Evolutionary conservation across 495 filamentous ascomycete species (phyloP).

Genomic region (Trichocladium antarcticum): DNA sequence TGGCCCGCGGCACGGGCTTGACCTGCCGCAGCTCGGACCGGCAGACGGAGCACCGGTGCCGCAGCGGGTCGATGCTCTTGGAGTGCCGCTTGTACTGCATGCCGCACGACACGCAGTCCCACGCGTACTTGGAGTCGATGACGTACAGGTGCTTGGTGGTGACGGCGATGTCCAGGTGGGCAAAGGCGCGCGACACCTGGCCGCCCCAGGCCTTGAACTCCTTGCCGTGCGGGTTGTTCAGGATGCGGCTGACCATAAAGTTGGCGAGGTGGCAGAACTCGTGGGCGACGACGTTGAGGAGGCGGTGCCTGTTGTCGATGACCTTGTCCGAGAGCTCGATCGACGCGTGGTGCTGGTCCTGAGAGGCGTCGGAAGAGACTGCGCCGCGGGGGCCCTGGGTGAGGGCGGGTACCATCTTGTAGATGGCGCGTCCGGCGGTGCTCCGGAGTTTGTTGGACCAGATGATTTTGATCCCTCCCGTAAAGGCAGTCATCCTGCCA

Average conservation of each 20-base stretch:
- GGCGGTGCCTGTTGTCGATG: constrained; percentile 61
- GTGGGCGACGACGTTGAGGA: constrained; percentile 81
- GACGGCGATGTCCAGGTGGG: constrained; percentile 48
- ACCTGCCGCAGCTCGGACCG: constrained; percentile 58
- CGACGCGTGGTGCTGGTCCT: constrained; percentile 54
- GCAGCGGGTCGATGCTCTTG: constrained; percentile 59
- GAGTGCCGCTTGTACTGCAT: constrained; percentile 66
- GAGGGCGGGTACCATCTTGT: constrained; percentile 52
- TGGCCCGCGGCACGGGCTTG: constrained; percentile 58
- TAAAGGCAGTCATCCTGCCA: constrained; percentile 43
- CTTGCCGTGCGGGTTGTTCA: constrained; percentile 62
- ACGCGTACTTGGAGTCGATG: constrained; percentile 83
- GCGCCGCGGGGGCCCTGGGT: constrained; percentile 2
- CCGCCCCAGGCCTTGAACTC: constrained; percentile 69
- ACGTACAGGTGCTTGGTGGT: constrained; percentile 80
- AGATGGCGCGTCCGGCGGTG: constrained; percentile 80
- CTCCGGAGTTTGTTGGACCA: constrained; percentile 81
- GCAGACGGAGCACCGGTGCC: constrained; percentile 61
- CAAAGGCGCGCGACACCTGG: constrained; percentile 28
- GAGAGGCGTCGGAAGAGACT: no score
- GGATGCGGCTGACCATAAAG: constrained; percentile 63
- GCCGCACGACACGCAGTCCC: constrained; percentile 62
- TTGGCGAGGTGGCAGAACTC: constrained; percentile 92
- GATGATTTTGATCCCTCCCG: constrained; percentile 65
- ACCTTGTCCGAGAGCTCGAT: constrained; percentile 88